These are phyloP conservation scores for Phytophthora litchii DNA, from an alignment of 352 stramenopile genomes.

Conservation along the genomic window DNA sequence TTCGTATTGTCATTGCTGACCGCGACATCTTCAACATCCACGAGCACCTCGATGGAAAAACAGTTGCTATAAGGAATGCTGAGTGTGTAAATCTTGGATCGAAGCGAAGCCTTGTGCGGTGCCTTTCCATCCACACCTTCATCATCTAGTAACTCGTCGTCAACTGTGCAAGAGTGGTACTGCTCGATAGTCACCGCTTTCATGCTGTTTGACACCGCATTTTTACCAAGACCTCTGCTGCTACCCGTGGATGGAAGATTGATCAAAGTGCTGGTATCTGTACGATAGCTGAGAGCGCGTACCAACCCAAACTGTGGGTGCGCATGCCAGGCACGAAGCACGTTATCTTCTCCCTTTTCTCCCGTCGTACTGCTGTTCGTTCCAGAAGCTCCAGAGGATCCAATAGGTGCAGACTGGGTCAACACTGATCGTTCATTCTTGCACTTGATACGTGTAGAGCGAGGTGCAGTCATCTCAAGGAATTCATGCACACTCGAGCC, in stretches of 20 bases:
- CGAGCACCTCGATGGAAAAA: slow-evolving; percentile 63
- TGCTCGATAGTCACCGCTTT: slow-evolving; percentile 62
- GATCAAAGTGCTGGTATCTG: slow-evolving; percentile 17
- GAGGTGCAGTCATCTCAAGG: slow-evolving; percentile 50
- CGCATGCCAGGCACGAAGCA: slow-evolving; percentile 55
- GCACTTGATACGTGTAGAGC: slow-evolving; percentile 37
- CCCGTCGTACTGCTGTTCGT: not conserved
- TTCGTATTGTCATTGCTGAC: slow-evolving; percentile 2
- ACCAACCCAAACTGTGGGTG: slow-evolving; percentile 61
- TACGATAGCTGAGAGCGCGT: slow-evolving; percentile 56
- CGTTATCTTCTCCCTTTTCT: slow-evolving; percentile 13
- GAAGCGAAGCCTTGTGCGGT: slow-evolving; percentile 47
- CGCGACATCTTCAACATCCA: slow-evolving; percentile 49
- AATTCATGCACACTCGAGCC: slow-evolving; percentile 46
- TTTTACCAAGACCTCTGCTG: slow-evolving; percentile 10
- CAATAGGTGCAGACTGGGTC: slow-evolving; percentile 22
- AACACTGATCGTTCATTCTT: slow-evolving; percentile 10
- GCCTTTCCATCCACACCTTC: slow-evolving; percentile 15
- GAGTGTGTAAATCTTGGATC: slow-evolving; percentile 68
- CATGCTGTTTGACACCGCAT: slow-evolving; percentile 15
- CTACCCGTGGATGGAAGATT: slow-evolving; percentile 8
- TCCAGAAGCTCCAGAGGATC: not conserved
- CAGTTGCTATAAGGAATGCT: slow-evolving; percentile 71
- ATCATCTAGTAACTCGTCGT: slow-evolving; percentile 21
- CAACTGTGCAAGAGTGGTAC: slow-evolving; percentile 55